These are phyloP conservation scores for Phellopilus nigrolimitatus DNA, from an alignment of 1,284 basidiomycete genomes.

Conservation along the genomic window DNA sequence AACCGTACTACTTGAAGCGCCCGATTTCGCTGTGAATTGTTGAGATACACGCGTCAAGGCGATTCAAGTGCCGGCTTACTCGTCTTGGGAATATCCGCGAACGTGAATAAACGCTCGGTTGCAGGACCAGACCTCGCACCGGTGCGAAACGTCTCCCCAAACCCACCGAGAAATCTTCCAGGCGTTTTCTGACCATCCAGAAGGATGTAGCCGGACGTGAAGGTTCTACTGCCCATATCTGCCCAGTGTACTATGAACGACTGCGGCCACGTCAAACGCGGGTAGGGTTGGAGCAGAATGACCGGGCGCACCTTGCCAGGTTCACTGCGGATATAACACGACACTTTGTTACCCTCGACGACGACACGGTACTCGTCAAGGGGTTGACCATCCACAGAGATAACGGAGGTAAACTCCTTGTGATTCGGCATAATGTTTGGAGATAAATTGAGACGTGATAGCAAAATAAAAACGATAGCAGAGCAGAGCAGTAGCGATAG, in stretches of 20 bases:
- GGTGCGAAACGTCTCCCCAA: conserved; percentile 42
- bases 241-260: conserved; percentile 55
- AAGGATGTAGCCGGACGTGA: conserved; percentile 52
- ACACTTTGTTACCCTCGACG: conserved; percentile 37
- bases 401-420: conserved; percentile 62
- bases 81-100: conserved; percentile 37
- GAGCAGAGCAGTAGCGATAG: conserved; percentile 6
- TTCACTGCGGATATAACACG: conserved; percentile 61
- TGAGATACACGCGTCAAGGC: not conserved
- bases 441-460: not conserved
- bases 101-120: conserved; percentile 53
- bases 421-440: conserved; percentile 44
- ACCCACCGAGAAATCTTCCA: conserved; percentile 52
- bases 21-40: not conserved
- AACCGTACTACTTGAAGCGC: conserved; percentile 2
- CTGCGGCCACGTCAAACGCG: conserved; percentile 29
- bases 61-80: conserved; percentile 22
- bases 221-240: conserved; percentile 47
- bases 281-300: conserved; percentile 6
- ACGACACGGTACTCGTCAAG: conserved; percentile 52
- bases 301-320: conserved; percentile 43
- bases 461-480: conserved; percentile 13
- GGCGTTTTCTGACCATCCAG: conserved; percentile 56
- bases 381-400: conserved; percentile 42
- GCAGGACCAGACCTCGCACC: conserved; percentile 41